Base-by-base conservation (phyloP, 768 basidiomycete genomes). In the Phlegmacium glaucopus region DNA sequence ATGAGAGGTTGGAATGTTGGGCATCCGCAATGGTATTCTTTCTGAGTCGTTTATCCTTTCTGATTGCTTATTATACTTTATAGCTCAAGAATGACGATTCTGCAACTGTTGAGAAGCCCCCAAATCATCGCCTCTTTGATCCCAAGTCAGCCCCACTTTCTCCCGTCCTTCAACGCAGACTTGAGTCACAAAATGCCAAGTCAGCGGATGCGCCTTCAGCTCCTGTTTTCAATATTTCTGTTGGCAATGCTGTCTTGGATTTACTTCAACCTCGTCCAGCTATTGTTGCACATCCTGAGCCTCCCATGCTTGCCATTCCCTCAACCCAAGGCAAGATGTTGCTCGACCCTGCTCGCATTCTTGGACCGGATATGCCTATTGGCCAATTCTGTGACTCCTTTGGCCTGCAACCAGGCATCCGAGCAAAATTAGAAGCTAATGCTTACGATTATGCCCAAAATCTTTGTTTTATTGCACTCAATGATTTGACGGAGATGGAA, bases 401-500 rank as follows among this genome's bases (percentile, higher is more conserved):
- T 32, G 30, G 13, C 9, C 30, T 32, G 13, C 9, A 13, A 32
- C 9, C 8, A 8, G 30, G 9, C 30, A 32, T 32, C 8, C 30
- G 8, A 13, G 30, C 30, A 32, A 8, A 13, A 8, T 13, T 32
- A 8, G 13, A 32, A 8, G 30, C 8, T 13, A 32, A 32, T 39
- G 52, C 36, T 26, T 56, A 44, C 45, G 27, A 42, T 11, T 13
- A 50, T 18, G 16, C 52, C 36, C 44, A 45, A 11, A 13, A 8
- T 8, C 30, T 34, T 28, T 39, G 42, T 61, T 49, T 47, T 34
- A 16, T 48, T 15, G 44, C 42, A 18, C 28, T 49, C 35, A 27
- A 41, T 22, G 56, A 51, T 43, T 48, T 50, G 17, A 50, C 50
- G 13, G 56, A 44, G 42, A 58, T 57, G 49, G 45, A 44, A 8